Percentiles rank a stretch among this genome's conserved stretches.
phyloP scores from a whole-genome alignment of 2,329 filamentous ascomycete species.

The Sclerotinia trifoliorum region DNA sequence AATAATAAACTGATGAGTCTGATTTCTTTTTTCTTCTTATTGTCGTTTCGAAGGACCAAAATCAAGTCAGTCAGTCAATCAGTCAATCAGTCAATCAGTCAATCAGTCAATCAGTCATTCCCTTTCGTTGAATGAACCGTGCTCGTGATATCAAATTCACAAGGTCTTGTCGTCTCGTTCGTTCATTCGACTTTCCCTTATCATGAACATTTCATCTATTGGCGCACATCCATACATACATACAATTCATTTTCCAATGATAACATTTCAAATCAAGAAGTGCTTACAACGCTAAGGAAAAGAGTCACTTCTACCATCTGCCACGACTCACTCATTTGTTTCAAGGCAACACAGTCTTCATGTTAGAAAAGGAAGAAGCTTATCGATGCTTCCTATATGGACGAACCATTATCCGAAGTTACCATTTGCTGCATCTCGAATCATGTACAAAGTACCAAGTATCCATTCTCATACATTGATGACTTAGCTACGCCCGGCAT shows the following conservation, averaged over 20 bases:
- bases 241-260: too few relatives aligned
- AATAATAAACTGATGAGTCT: neutral
- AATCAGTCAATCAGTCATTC: neutral
- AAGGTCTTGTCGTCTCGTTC: neutral
- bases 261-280: too few relatives aligned
- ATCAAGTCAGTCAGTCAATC: neutral
- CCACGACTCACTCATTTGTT: too few relatives aligned
- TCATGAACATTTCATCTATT: neutral
- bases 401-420: neutral
- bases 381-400: too few relatives aligned
- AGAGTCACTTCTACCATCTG: too few relatives aligned
- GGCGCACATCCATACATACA: neutral
- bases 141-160: conserved; percentile 1
- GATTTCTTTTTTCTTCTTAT: neutral
- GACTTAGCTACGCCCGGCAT: neutral
- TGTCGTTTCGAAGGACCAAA: neutral
- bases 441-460: too few relatives aligned
- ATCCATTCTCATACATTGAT: neutral
- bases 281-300: too few relatives aligned
- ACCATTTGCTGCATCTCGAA: too few relatives aligned
- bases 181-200: neutral
- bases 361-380: too few relatives aligned
- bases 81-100: neutral
- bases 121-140: neutral
- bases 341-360: too few relatives aligned